These are phyloP conservation scores for Pseudoperonospora humuli DNA, from an alignment of 352 stramenopile species.

Conservation along the genomic window DNA sequence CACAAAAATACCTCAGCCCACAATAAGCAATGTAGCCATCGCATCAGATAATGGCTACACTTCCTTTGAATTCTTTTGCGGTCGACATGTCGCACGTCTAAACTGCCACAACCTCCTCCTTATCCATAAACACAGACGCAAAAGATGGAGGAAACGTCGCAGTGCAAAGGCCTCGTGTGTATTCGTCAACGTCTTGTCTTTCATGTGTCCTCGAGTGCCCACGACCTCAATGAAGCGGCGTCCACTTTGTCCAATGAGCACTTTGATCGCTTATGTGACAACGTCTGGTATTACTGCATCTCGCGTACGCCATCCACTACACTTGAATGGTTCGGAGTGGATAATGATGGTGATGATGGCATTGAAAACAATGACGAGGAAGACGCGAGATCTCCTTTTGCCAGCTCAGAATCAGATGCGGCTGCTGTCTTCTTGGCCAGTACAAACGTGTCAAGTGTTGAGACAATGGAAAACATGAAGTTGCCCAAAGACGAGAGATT, in stretches of 20 bases:
- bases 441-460: slow-evolving; percentile 34
- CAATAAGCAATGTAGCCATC: too few species aligned
- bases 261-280: slow-evolving; percentile 21
- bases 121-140: too few species aligned
- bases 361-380: slow-evolving; percentile 27
- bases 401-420: neutral
- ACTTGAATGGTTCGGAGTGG: slow-evolving; percentile 39
- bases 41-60: too few species aligned
- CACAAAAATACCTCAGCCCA: too few species aligned
- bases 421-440: slow-evolving; percentile 20
- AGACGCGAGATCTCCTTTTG: neutral
- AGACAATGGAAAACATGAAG: slow-evolving; percentile 29
- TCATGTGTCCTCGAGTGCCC: slow-evolving; percentile 1
- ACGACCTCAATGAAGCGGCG: slow-evolving; percentile 5
- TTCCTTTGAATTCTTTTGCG: too few species aligned
- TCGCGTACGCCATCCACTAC: slow-evolving; percentile 4
- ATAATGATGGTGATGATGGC: too few species aligned
- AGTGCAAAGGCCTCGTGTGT: slow-evolving; percentile 34
- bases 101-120: too few species aligned
- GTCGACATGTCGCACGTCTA: too few species aligned
- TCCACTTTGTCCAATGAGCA: slow-evolving; percentile 2
- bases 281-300: slow-evolving; percentile 48
- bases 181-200: slow-evolving; percentile 32
- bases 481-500: slow-evolving; percentile 11
- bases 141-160: slow-evolving; percentile 15